Conservation (phyloP, 768 basidiomycete genomes). For the Auricularia auricula-judae region DNA sequence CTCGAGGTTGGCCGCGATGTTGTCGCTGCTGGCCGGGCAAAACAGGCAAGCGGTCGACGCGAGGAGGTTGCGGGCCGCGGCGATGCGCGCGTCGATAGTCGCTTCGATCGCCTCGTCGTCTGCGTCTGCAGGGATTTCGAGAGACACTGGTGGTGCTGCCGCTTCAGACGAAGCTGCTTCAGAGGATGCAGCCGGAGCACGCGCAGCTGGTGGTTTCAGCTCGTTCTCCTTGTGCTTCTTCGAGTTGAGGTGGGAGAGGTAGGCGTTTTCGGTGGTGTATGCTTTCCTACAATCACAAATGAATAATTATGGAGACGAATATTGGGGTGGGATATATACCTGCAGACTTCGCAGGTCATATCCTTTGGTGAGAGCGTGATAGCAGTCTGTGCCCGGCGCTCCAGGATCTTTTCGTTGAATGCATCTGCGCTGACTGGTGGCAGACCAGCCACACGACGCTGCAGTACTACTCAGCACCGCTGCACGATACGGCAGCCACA, state of each 20-base stretch:
- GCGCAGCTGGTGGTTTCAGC: constrained; percentile 12
- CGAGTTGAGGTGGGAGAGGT: constrained; percentile 75
- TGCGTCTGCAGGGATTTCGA: constrained; percentile 20
- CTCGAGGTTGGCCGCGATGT: constrained; percentile 54
- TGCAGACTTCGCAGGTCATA: constrained; percentile 68
- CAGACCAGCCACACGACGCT: constrained; percentile 78
- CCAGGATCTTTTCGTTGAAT: constrained; percentile 84
- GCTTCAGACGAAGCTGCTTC: constrained; percentile 5
- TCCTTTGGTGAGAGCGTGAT: constrained; percentile 49
- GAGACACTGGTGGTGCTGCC: constrained; percentile 5
- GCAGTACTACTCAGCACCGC: not conserved
- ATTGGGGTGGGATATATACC: constrained; percentile 37
- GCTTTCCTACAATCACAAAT: constrained; percentile 47
- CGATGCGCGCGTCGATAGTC: constrained; percentile 66
- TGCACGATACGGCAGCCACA: not conserved
- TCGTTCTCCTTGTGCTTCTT: constrained; percentile 83
- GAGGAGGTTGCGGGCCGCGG: constrained; percentile 53
- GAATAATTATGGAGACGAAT: constrained; percentile 2
- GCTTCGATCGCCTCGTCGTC: constrained; percentile 37
- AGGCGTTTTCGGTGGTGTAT: constrained; percentile 84
- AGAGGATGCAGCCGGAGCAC: constrained; percentile 3
- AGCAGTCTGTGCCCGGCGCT: constrained; percentile 66
- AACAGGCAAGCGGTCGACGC: constrained; percentile 73
- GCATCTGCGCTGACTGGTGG: constrained; percentile 67
- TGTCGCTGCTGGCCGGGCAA: constrained; percentile 44